Percentiles rank a stretch among this genome's conserved stretches.
These are phyloP conservation scores for Yarrowia yakushimensis DNA, from an alignment of 805 yeast genomes.

Conservation along the genomic window DNA sequence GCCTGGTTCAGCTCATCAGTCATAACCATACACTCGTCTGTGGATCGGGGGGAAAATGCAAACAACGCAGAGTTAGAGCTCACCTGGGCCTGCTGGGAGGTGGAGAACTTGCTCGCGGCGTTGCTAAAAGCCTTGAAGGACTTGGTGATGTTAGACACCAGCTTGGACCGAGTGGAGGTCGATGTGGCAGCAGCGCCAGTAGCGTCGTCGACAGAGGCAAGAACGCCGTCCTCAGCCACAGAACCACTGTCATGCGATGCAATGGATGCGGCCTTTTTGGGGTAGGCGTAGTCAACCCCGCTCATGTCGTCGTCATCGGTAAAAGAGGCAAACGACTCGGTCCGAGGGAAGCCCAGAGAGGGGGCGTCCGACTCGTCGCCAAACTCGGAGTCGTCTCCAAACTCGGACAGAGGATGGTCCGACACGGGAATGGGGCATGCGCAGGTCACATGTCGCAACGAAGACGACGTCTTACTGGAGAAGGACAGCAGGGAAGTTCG, in stretches of 20 bases:
- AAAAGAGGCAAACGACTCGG: slow-evolving; percentile 16
- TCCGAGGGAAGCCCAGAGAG: background rate
- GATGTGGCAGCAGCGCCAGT: background rate
- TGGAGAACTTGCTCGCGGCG: slow-evolving; percentile 31
- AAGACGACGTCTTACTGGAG: background rate
- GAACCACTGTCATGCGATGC: background rate
- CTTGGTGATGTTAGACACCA: slow-evolving; percentile 32
- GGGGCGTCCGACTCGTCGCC: slow-evolving; percentile 24
- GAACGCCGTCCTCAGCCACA: background rate
- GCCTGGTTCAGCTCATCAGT: slow-evolving; percentile 10
- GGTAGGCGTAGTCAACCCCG: slow-evolving; percentile 7
- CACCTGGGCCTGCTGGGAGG: slow-evolving; percentile 30
- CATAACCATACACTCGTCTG: slow-evolving; percentile 30
- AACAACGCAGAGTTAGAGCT: slow-evolving; percentile 28
- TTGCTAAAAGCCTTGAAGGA: slow-evolving; percentile 30
- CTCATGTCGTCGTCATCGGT: slow-evolving; percentile 20
- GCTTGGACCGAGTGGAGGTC: slow-evolving; percentile 20
- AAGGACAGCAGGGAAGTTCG: slow-evolving; percentile 12
- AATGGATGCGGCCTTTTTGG: slow-evolving; percentile 3
- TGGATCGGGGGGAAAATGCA: slow-evolving; percentile 32
- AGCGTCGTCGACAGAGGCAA: background rate
- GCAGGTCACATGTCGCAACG: background rate
- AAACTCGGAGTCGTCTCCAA: slow-evolving; percentile 25
- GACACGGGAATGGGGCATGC: slow-evolving; percentile 21
- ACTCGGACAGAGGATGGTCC: slow-evolving; percentile 12